Base-by-base conservation (phyloP, 2,329 filamentous ascomycete genomes). In the Xylariaceae sp. region DNA sequence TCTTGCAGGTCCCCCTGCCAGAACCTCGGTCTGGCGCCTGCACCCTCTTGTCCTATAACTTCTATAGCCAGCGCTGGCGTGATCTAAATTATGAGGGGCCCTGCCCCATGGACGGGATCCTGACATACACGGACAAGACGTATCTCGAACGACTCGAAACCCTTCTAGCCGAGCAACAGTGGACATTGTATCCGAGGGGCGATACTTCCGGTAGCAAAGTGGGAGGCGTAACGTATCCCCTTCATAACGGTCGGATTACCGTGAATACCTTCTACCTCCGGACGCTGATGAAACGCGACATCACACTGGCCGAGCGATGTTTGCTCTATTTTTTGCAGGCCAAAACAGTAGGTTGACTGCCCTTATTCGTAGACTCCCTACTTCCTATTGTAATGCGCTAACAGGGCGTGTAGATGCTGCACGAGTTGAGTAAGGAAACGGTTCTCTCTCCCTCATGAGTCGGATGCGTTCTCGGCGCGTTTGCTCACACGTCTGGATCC, bases 291-390 rank as follows among this genome's bases (percentile, higher is more conserved):
- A 11, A 11, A 8, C 23, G 8, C 2, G 30, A 55, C 4, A 30
- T 57, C 2, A 63, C 61, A 3, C 44, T 61, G 10, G 56, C 61
- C n/a, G 61, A 63, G 49, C 56, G 59, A 17, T 57, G 56, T 37
- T 10, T 2, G 13, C 1, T n/a, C 2, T 8, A 11, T 3, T 39
- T 58, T 10, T 0, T 10, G 2, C 1, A 30, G n/a, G 35, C 56
- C 3, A 37, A 51, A 35, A 17, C 18, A 6, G 1, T 11, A 57
- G 45, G 35, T 54, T 63, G 23, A 57, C 51, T 10, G 45, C 9
- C 13, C 11, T 17, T 15, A 7, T 1, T 18, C 42, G 7, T 8
- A 13, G 18, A 42, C n/a, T n/a, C 39, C 6, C 13, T 30, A 30
- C 23, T 5, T 30, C 23, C 4, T 30, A 4, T 30, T 44, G n/a